These are phyloP conservation scores for Exophiala calicioides DNA, from an alignment of 2,329 filamentous ascomycete genomes.

Conservation along the genomic window DNA sequence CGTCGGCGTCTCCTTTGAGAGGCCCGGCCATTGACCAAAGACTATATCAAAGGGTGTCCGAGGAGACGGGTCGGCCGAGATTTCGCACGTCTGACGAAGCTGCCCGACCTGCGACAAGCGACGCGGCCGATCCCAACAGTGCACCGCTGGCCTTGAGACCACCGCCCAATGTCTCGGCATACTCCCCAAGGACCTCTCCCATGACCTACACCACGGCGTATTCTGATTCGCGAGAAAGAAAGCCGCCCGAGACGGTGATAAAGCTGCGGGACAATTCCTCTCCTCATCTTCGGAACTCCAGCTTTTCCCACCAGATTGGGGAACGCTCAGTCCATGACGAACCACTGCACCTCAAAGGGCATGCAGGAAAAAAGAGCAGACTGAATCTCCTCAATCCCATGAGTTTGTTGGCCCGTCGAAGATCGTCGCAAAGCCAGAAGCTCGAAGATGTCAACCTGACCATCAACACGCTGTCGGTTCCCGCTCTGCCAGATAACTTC, in stretches of 20 bases:
- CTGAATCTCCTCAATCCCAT: constrained; percentile 62
- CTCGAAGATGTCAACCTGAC: constrained; percentile 55
- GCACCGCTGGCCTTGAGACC: neutral
- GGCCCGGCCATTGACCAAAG: constrained; percentile 5
- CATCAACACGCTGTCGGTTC: constrained; percentile 48
- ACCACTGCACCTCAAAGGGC: constrained; percentile 32
- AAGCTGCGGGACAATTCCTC: constrained; percentile 20
- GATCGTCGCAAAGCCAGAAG: constrained; percentile 54
- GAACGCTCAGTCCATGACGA: constrained; percentile 22
- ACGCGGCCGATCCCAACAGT: constrained; percentile 15
- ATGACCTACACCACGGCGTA: constrained; percentile 3
- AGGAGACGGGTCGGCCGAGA: constrained; percentile 23
- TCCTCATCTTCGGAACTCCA: constrained; percentile 21
- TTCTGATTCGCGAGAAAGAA: constrained; percentile 10
- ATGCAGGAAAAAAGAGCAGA: constrained; percentile 49
- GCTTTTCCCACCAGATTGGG: constrained; percentile 11
- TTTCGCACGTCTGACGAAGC: constrained; percentile 17
- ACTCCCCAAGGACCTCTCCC: constrained; percentile 10
- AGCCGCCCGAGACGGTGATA: constrained; percentile 11
- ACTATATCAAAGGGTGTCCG: constrained; percentile 19
- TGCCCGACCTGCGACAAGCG: constrained; percentile 27
- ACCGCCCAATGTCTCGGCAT: neutral
- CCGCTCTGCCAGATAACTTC: constrained; percentile 60
- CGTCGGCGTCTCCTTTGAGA: constrained; percentile 5
- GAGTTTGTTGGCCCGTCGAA: constrained; percentile 58